A percentile compares a stretch with the other conserved stretches of the same genome.
phyloP scores from a whole-genome alignment of 139 green algal species.

The Chlamydomonas incerta region DNA sequence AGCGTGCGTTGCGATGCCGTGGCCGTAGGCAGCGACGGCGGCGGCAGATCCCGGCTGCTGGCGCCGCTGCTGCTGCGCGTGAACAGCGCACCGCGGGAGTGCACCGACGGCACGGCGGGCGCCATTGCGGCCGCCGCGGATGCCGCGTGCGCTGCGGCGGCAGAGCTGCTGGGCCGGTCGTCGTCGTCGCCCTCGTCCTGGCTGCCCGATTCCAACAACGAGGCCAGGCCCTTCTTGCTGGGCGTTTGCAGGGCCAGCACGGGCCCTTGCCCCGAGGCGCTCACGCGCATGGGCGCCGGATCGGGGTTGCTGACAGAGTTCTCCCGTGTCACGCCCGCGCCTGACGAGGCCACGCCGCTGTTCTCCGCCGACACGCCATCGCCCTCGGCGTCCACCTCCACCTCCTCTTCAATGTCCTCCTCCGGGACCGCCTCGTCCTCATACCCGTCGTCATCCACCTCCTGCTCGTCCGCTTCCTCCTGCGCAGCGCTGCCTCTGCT shows the following conservation, averaged over 20 bases:
- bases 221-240: not conserved
- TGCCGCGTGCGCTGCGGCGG: not conserved
- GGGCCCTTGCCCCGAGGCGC: not conserved
- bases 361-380: too few relatives aligned
- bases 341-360: not conserved
- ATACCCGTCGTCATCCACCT: too few relatives aligned
- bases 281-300: not conserved
- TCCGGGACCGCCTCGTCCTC: not conserved
- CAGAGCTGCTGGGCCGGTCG: not conserved
- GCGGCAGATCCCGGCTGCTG: not conserved
- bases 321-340: not conserved
- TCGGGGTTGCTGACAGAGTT: not conserved
- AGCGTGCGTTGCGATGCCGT: too few relatives aligned
- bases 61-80: not conserved
- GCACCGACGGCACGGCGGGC: too few relatives aligned
- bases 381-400: too few relatives aligned
- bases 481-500: too few relatives aligned
- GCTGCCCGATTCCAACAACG: conserved; percentile 3
- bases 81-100: not conserved
- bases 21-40: too few relatives aligned
- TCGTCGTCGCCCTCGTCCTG: not conserved
- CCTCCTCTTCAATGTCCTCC: too few relatives aligned
- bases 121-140: not conserved
- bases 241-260: not conserved
- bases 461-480: too few relatives aligned